A percentile compares a stretch with the other conserved stretches of the same genome.
These are phyloP conservation scores for Platanthera zijinensis DNA, from an alignment of 106 monocot genomes.

Conservation along the genomic window DNA sequence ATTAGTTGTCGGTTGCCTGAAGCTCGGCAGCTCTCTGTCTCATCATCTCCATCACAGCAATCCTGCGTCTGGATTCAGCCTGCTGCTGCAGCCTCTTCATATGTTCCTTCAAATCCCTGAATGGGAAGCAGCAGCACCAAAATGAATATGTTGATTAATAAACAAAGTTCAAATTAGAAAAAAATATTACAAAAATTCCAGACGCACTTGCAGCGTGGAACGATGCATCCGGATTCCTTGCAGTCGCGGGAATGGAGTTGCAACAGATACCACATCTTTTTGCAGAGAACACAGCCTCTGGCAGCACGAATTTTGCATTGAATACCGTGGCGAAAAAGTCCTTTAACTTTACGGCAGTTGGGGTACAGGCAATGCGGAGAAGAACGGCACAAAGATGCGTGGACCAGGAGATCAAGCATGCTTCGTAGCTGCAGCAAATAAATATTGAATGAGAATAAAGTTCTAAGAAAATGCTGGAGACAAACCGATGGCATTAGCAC, in stretches of 20 bases:
- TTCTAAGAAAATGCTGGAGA: background rate
- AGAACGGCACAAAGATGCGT: conserved; percentile 63
- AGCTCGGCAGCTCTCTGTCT: conserved; percentile 83
- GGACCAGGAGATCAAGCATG: conserved; percentile 85
- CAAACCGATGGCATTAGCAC: background rate
- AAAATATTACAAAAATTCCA: background rate
- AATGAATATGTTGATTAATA: background rate
- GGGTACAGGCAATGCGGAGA: conserved; percentile 59
- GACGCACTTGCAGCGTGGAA: conserved; percentile 67
- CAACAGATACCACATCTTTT: conserved; percentile 85
- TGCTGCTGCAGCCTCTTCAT: conserved; percentile 81
- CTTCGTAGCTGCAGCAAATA: conserved; percentile 50
- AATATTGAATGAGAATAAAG: background rate
- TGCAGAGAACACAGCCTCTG: conserved; percentile 65
- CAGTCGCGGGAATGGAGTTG: conserved; percentile 82
- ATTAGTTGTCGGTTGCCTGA: conserved; percentile 39
- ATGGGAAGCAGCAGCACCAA: background rate
- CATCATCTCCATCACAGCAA: conserved; percentile 99
- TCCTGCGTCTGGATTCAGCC: conserved; percentile 85
- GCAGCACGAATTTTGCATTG: conserved; percentile 52
- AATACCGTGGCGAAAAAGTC: conserved; percentile 72
- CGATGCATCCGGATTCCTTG: conserved; percentile 60
- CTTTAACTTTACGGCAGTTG: conserved; percentile 81
- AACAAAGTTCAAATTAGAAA: background rate
- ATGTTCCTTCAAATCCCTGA: conserved; percentile 92